A percentile compares a stretch with the other conserved stretches of the same genome.
These are phyloP conservation scores for Paramecium bursaria DNA, from an alignment of 73 alveolate genomes.

Conservation along the genomic window DNA sequence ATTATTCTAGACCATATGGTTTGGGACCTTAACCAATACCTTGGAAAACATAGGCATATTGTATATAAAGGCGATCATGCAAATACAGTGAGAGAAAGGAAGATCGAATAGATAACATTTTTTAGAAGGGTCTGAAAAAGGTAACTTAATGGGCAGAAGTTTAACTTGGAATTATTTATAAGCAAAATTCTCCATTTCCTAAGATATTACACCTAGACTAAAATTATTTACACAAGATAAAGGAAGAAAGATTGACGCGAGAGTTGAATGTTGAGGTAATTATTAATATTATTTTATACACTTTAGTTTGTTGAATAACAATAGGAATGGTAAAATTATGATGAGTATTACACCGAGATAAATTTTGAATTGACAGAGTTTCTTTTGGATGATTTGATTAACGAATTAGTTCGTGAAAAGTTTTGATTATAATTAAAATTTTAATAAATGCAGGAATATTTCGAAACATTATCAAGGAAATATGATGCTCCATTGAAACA, in stretches of 20 bases:
- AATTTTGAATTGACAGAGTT: slow-evolving; percentile 72
- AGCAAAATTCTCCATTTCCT: slow-evolving; percentile 66
- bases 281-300: slow-evolving; percentile 3
- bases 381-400: slow-evolving; percentile 71
- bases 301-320: slow-evolving; percentile 69
- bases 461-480: too few species aligned
- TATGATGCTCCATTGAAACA: too few species aligned
- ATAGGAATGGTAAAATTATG: slow-evolving; percentile 73
- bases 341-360: slow-evolving; percentile 73
- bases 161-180: slow-evolving; percentile 68
- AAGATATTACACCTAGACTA: slow-evolving; percentile 60
- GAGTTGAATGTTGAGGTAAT: slow-evolving; percentile 72
- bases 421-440: too few species aligned
- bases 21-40: slow-evolving; percentile 62
- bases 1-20: slow-evolving; percentile 54
- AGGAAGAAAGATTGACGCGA: slow-evolving; percentile 73
- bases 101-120: background rate
- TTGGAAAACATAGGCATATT: slow-evolving; percentile 58
- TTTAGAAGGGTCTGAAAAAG: slow-evolving; percentile 51
- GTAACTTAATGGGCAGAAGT: slow-evolving; percentile 67
- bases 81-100: background rate
- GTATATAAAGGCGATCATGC: slow-evolving; percentile 7
- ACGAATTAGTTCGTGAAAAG: too few species aligned
- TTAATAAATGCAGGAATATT: too few species aligned
- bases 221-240: slow-evolving; percentile 67